phyloP scores from a whole-genome alignment of 163 green algal species.

The Scenedesmus sp. region DNA sequence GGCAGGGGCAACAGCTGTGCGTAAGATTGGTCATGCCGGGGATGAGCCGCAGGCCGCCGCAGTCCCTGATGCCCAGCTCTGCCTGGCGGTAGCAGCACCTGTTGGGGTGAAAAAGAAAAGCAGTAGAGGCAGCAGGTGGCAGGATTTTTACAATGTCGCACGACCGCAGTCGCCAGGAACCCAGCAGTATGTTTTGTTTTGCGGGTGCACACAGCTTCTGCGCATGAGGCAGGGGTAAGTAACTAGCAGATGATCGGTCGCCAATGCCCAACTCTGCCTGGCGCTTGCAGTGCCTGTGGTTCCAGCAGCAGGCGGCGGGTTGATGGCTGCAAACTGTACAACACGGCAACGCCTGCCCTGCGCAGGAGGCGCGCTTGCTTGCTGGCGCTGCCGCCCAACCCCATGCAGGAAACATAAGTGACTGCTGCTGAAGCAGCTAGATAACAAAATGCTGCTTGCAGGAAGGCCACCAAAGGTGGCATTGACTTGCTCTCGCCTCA shows the following conservation, averaged over 20 bases:
- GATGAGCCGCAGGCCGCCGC: constrained; percentile 69
- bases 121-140: background rate
- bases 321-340: too few relatives aligned
- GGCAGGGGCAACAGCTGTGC: too few relatives aligned
- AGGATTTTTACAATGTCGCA: background rate
- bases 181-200: background rate
- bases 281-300: constrained; percentile 70
- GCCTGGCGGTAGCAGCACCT: constrained; percentile 80
- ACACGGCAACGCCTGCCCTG: too few relatives aligned
- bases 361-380: too few relatives aligned
- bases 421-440: background rate
- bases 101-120: background rate
- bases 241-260: constrained; percentile 40
- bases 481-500: background rate
- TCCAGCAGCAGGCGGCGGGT: too few relatives aligned
- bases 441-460: background rate
- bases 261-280: constrained; percentile 80
- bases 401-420: background rate
- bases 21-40: constrained; percentile 50
- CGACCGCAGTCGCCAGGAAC: background rate
- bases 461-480: background rate
- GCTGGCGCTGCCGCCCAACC: too few relatives aligned
- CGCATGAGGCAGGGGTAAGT: too few relatives aligned
- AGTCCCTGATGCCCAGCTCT: constrained; percentile 80
- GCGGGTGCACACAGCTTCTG: background rate